Percentiles rank a stretch among this genome's conserved stretches.
These are phyloP conservation scores for Limnanthes douglasii DNA, from an alignment of 345 rosid species.

Conservation along the genomic window DNA sequence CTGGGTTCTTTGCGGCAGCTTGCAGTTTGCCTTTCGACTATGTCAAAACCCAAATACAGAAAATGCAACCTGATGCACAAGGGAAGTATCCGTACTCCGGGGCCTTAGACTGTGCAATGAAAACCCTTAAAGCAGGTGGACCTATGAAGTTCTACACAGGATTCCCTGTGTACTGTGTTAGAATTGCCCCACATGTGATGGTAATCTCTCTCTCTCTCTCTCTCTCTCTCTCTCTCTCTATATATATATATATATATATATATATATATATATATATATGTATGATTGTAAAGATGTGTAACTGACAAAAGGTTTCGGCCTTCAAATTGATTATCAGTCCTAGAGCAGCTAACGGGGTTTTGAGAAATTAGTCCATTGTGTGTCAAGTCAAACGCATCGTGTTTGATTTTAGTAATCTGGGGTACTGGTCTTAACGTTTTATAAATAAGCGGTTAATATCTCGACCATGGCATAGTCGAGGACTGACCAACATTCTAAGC, in stretches of 20 bases:
- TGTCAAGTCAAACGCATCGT: no score
- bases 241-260: not conserved
- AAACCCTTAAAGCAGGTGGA: conserved; percentile 80
- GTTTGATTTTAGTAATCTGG: no score
- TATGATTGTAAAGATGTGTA: no score
- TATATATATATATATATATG: not conserved
- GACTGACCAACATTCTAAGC: no score
- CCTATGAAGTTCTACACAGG: conserved; percentile 90
- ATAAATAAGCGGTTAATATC: no score
- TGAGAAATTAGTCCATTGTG: no score
- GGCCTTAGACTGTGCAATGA: conserved; percentile 68
- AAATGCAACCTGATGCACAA: conserved; percentile 95
- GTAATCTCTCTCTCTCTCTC: conserved; percentile 20
- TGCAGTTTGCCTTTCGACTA: conserved; percentile 95
- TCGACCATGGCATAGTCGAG: no score
- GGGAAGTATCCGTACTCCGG: conserved; percentile 92
- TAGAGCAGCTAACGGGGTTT: not conserved
- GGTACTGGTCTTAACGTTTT: no score
- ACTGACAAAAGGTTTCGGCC: no score
- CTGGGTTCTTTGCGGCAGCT: conserved; percentile 88
- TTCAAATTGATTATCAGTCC: no score
- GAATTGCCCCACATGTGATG: conserved; percentile 99
- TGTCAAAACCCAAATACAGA: conserved; percentile 98
- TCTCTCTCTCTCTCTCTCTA: not conserved
- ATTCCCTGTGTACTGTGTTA: conserved; percentile 86